Evolutionary conservation across 331 rosid genomes (phyloP).

Genomic region (Saraca asoca): DNA sequence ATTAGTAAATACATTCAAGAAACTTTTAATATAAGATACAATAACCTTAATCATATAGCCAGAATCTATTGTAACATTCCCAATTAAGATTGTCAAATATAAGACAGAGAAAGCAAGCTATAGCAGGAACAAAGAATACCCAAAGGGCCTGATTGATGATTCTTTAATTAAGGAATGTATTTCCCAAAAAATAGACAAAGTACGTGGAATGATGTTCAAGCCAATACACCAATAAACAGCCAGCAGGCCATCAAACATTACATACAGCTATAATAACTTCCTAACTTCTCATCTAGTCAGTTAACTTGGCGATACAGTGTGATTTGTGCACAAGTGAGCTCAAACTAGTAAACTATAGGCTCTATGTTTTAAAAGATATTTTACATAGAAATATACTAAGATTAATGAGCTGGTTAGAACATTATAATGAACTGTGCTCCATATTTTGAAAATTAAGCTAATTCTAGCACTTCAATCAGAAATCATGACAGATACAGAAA

Average conservation of each 20-base stretch:
- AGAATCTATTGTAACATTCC: slow-evolving; percentile 15
- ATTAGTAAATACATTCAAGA: neutral
- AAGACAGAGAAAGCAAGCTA: slow-evolving; percentile 15
- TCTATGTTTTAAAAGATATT: too few relatives aligned
- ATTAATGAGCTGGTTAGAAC: too few relatives aligned
- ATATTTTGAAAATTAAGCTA: too few relatives aligned
- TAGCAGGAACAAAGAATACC: neutral
- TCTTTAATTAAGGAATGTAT: slow-evolving; percentile 13
- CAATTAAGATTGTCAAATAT: slow-evolving; percentile 24
- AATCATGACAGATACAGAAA: slow-evolving; percentile 19
- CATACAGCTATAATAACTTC: slow-evolving; percentile 12
- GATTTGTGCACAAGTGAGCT: slow-evolving; percentile 24
- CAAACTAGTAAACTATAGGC: neutral
- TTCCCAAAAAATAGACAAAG: neutral
- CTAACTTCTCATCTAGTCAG: slow-evolving; percentile 16
- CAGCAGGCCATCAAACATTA: slow-evolving; percentile 25
- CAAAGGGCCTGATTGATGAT: slow-evolving; percentile 30
- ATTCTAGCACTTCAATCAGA: slow-evolving; percentile 11
- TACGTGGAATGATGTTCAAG: neutral
- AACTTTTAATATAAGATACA: slow-evolving; percentile 7
- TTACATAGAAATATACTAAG: too few relatives aligned
- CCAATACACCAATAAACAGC: slow-evolving; percentile 15
- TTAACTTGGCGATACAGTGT: too few relatives aligned
- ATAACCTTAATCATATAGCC: too few relatives aligned
- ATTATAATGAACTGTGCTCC: too few relatives aligned